A percentile compares a stretch with the other conserved stretches of the same genome.
These are phyloP conservation scores for Mycena citricolor DNA, from an alignment of 1,284 basidiomycete species.

Conservation along the genomic window DNA sequence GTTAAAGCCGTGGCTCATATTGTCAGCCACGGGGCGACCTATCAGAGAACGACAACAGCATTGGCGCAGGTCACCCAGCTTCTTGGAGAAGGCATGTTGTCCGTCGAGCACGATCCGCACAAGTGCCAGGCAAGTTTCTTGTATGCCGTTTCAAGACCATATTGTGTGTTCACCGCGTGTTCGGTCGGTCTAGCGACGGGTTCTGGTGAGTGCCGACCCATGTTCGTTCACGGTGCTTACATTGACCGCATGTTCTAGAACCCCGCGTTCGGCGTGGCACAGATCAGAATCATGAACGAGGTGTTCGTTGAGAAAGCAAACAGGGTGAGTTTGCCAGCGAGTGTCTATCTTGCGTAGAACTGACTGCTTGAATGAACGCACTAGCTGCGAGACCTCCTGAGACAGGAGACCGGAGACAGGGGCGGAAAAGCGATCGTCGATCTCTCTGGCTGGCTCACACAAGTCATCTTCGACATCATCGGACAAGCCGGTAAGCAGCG, in stretches of 20 bases:
- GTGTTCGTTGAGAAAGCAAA: constrained; percentile 21
- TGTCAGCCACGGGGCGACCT: constrained; percentile 12
- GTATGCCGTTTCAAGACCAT: not conserved
- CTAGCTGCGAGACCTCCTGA: no score
- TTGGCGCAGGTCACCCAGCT: no score
- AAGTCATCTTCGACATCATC: constrained; percentile 66
- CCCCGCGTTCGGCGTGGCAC: constrained; percentile 20
- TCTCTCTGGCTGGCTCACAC: constrained; percentile 52
- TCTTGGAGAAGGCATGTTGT: constrained; percentile 19
- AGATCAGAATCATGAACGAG: constrained; percentile 20
- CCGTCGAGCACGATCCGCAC: constrained; percentile 19
- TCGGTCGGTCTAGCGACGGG: no score
- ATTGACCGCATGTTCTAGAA: constrained; percentile 14
- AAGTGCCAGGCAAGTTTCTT: constrained; percentile 14
- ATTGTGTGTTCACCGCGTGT: no score
- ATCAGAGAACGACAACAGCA: constrained; percentile 14
- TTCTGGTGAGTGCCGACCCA: constrained; percentile 4
- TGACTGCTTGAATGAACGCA: no score
- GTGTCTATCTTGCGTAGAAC: no score
- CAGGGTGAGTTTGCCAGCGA: constrained; percentile 6
- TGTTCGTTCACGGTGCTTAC: not conserved
- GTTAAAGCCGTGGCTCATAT: constrained; percentile 23
- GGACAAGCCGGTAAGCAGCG: constrained; percentile 55
- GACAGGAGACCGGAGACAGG: no score
- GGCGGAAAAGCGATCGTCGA: constrained; percentile 47